Evolutionary conservation across 345 rosid species (phyloP).

Genomic region (Eucalyptus globulus): DNA sequence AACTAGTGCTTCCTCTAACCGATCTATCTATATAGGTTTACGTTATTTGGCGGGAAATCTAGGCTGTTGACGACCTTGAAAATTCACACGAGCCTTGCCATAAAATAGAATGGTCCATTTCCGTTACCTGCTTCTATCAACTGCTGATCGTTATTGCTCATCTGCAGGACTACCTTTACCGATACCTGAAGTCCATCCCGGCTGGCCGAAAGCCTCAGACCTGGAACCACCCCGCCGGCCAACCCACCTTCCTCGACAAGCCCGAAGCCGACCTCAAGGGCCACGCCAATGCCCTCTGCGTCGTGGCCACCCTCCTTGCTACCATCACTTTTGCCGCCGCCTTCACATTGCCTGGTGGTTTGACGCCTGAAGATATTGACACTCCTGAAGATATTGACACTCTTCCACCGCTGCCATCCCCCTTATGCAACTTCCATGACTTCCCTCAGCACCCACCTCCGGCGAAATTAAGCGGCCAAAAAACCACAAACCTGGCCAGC

Average conservation of each 20-base stretch:
- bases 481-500: not conserved
- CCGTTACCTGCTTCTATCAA: not conserved
- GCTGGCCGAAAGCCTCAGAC: not conserved
- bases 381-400: not conserved
- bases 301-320: not conserved
- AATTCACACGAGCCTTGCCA: not conserved
- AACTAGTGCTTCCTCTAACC: too few species aligned
- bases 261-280: not conserved
- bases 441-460: not conserved
- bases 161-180: not conserved
- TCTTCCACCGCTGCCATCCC: not conserved
- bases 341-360: not conserved
- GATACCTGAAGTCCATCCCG: not conserved
- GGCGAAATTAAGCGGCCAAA: not conserved
- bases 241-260: not conserved
- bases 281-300: not conserved
- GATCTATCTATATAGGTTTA: too few species aligned
- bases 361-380: not conserved
- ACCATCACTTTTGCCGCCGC: not conserved
- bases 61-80: not conserved
- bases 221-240: not conserved
- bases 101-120: not conserved
- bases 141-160: not conserved
- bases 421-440: not conserved
- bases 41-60: not conserved